phyloP scores from a whole-genome alignment of 441 rosid genomes.

The Aquilaria agallochum region DNA sequence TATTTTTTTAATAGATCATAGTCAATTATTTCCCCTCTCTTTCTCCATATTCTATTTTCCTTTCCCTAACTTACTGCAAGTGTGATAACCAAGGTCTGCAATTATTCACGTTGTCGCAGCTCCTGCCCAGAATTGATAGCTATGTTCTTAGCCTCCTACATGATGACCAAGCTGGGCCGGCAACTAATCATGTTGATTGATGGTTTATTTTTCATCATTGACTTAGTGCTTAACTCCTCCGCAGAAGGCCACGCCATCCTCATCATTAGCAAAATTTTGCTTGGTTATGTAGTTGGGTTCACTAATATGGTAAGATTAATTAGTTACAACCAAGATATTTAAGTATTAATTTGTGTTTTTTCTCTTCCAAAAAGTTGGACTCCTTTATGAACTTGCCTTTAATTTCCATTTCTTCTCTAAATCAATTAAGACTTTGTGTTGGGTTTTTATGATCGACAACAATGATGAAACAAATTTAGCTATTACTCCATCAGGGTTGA shows the following conservation, averaged over 20 bases:
- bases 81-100: conserved; percentile 41
- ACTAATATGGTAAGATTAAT: conserved; percentile 47
- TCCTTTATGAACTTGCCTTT: too few relatives aligned
- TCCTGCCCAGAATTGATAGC: conserved; percentile 39
- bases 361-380: too few relatives aligned
- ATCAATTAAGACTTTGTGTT: too few relatives aligned
- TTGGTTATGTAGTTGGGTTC: conserved; percentile 62
- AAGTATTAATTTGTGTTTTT: neutral
- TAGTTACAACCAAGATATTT: neutral
- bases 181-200: conserved; percentile 41
- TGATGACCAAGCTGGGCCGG: conserved; percentile 36
- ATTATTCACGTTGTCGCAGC: conserved; percentile 51
- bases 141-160: conserved; percentile 31
- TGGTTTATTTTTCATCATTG: conserved; percentile 39
- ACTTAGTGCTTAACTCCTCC: conserved; percentile 31
- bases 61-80: conserved; percentile 36
- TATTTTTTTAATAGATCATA: too few relatives aligned
- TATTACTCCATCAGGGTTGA: too few relatives aligned
- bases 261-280: conserved; percentile 40
- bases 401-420: too few relatives aligned
- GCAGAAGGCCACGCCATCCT: conserved; percentile 37
- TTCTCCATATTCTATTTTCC: too few relatives aligned
- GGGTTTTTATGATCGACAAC: too few relatives aligned
- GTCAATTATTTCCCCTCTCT: too few relatives aligned
- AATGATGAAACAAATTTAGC: too few relatives aligned